Percentiles rank a stretch among this genome's conserved stretches.
Evolutionary conservation across 176 grass and related monocot species (phyloP).

Genomic region (Paspalum notatum): DNA sequence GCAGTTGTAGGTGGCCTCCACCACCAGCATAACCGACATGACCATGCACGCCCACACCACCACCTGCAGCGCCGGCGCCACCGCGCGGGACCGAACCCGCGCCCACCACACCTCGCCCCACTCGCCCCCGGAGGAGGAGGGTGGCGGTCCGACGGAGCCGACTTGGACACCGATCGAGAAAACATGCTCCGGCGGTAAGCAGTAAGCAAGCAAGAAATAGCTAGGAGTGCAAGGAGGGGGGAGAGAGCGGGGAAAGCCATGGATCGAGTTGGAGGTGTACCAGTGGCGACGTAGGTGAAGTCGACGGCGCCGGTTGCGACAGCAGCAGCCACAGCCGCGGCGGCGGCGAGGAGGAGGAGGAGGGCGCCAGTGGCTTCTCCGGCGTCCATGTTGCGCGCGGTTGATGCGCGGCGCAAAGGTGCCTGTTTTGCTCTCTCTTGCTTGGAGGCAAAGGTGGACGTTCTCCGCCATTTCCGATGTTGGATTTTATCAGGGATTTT

Average conservation of each 20-base stretch:
- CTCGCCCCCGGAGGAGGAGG: background rate
- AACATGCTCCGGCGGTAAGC: background rate
- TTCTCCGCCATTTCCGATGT: no score
- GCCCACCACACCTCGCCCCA: conserved; percentile 51
- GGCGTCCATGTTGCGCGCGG: conserved; percentile 37
- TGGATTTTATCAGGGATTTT: no score
- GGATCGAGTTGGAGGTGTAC: conserved; percentile 23
- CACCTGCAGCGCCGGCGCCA: conserved; percentile 63
- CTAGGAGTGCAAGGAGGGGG: background rate
- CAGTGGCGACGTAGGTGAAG: conserved; percentile 37
- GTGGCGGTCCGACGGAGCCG: background rate
- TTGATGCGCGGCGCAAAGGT: no score
- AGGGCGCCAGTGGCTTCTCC: conserved; percentile 43
- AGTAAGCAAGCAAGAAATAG: background rate
- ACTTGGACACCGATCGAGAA: background rate
- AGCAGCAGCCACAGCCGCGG: conserved; percentile 18
- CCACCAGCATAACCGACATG: conserved; percentile 86
- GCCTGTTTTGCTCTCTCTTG: no score
- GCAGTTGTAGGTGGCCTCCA: conserved; percentile 68
- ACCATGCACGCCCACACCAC: conserved; percentile 74
- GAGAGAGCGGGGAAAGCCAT: background rate
- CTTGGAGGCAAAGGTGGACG: no score
- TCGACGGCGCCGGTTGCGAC: conserved; percentile 32
- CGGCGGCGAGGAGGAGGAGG: conserved; percentile 30
- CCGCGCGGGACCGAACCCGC: conserved; percentile 36